Evolutionary conservation across 768 basidiomycete genomes (phyloP).

Genomic region (Nidularia pulvinata): DNA sequence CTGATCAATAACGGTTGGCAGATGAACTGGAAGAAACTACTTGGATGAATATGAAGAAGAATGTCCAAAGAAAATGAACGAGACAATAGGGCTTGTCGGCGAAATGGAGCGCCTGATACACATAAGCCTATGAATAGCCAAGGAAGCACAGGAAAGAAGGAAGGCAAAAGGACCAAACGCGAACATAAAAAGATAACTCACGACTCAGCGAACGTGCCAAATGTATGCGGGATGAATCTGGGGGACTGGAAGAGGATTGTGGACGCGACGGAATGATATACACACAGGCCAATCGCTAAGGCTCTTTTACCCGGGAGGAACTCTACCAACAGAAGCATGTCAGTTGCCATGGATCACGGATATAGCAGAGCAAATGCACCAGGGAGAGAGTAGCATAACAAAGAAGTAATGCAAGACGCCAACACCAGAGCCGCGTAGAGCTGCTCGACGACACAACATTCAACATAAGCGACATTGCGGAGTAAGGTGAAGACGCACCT

Average conservation of each 20-base stretch:
- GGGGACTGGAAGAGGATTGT: constrained; percentile 77
- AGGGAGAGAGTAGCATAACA: constrained; percentile 72
- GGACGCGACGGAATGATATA: constrained; percentile 76
- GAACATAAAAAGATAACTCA: constrained; percentile 30
- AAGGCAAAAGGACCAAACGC: not conserved
- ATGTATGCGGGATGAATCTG: constrained; percentile 74
- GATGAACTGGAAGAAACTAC: too few species aligned
- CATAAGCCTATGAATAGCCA: too few species aligned
- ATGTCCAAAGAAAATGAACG: too few species aligned
- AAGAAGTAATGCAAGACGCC: constrained; percentile 56
- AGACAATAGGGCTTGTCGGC: too few species aligned
- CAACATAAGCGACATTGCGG: not conserved
- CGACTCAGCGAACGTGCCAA: constrained; percentile 63
- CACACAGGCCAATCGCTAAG: constrained; percentile 69
- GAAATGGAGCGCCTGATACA: too few species aligned
- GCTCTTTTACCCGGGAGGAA: constrained; percentile 87
- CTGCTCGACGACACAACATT: constrained; percentile 27
- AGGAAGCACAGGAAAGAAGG: not conserved
- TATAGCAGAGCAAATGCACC: constrained; percentile 39
- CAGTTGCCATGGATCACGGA: not conserved
- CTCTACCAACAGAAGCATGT: constrained; percentile 32
- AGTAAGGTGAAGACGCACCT: constrained; percentile 38
- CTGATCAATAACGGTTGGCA: too few species aligned
- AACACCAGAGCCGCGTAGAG: constrained; percentile 67
- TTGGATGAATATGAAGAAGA: too few species aligned